phyloP scores from a whole-genome alignment of 768 basidiomycete species.

The Boletellus ananiceps region DNA sequence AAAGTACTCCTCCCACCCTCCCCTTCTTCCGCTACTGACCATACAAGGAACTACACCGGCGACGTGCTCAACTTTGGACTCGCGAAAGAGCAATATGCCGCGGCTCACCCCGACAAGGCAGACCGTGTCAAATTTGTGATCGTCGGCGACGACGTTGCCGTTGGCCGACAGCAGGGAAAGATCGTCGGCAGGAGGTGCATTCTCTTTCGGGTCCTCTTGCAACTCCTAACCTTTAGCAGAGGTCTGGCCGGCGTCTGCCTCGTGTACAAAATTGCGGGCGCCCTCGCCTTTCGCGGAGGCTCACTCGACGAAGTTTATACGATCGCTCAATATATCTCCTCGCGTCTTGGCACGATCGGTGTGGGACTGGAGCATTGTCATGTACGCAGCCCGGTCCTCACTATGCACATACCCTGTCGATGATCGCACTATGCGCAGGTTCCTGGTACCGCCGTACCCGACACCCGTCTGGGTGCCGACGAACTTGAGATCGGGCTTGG shows the following conservation, averaged over 20 bases:
- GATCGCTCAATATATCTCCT: slow-evolving; percentile 60
- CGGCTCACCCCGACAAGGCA: slow-evolving; percentile 61
- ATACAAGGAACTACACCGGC: slow-evolving; percentile 76
- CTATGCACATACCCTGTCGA: background rate
- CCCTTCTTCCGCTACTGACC: slow-evolving; percentile 6
- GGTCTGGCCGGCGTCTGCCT: slow-evolving; percentile 78
- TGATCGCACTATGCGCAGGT: slow-evolving; percentile 42
- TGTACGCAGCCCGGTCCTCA: slow-evolving; percentile 35
- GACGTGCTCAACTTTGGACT: slow-evolving; percentile 91
- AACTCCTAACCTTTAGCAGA: slow-evolving; percentile 33
- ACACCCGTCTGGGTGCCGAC: slow-evolving; percentile 49
- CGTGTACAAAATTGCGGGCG: slow-evolving; percentile 90
- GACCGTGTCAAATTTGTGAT: slow-evolving; percentile 70
- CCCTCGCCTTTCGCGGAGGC: slow-evolving; percentile 64
- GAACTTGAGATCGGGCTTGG: slow-evolving; percentile 90
- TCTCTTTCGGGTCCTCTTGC: background rate
- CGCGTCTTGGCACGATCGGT: slow-evolving; percentile 75
- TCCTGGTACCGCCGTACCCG: slow-evolving; percentile 63
- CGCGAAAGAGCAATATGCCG: slow-evolving; percentile 79
- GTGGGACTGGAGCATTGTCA: slow-evolving; percentile 88
- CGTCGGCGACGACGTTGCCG: slow-evolving; percentile 88
- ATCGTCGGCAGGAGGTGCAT: slow-evolving; percentile 73
- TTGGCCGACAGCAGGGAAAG: slow-evolving; percentile 72
- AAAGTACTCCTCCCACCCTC: slow-evolving; percentile 44
- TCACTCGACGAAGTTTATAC: slow-evolving; percentile 64